phyloP scores from a whole-genome alignment of 345 rosid species.

The Barbarea vulgaris region DNA sequence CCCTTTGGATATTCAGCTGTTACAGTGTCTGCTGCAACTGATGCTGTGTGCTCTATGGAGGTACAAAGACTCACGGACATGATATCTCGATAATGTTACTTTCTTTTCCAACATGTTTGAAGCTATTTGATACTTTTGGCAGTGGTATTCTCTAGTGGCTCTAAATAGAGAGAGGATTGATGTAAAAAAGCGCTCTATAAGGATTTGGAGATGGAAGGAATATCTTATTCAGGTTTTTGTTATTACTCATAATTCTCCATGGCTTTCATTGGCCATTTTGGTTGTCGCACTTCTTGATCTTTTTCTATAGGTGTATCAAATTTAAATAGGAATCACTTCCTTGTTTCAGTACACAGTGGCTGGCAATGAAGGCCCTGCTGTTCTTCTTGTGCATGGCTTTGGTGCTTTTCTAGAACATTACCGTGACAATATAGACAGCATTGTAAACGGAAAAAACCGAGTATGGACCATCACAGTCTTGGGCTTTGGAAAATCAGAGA shows the following conservation, averaged over 20 bases:
- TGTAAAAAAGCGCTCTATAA: slow-evolving; percentile 37
- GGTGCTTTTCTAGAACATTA: slow-evolving; percentile 93
- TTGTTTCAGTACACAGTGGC: slow-evolving; percentile 56
- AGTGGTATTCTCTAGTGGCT: slow-evolving; percentile 88
- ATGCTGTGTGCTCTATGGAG: slow-evolving; percentile 83
- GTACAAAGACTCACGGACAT: slow-evolving; percentile 40
- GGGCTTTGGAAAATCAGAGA: slow-evolving; percentile 94
- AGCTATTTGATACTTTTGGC: slow-evolving; percentile 36
- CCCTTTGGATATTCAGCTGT: slow-evolving; percentile 85
- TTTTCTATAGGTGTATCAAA: neutral
- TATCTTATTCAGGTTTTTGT: slow-evolving; percentile 73
- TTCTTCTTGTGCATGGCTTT: slow-evolving; percentile 91
- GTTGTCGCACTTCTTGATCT: slow-evolving; percentile 1
- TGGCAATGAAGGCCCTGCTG: slow-evolving; percentile 71
- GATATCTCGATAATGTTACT: neutral
- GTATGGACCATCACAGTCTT: slow-evolving; percentile 79
- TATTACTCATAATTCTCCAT: neutral
- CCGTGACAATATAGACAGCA: slow-evolving; percentile 61
- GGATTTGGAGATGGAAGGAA: slow-evolving; percentile 89
- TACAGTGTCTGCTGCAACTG: slow-evolving; percentile 69
- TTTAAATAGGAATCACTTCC: slow-evolving; percentile 20
- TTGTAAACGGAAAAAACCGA: slow-evolving; percentile 58
- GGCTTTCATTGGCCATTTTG: slow-evolving; percentile 3
- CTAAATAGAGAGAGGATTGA: slow-evolving; percentile 47
- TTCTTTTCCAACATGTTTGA: slow-evolving; percentile 23